A percentile compares a stretch with the other conserved stretches of the same genome.
phyloP scores from a whole-genome alignment of 805 yeast species.

The Dipodascus albidus region DNA sequence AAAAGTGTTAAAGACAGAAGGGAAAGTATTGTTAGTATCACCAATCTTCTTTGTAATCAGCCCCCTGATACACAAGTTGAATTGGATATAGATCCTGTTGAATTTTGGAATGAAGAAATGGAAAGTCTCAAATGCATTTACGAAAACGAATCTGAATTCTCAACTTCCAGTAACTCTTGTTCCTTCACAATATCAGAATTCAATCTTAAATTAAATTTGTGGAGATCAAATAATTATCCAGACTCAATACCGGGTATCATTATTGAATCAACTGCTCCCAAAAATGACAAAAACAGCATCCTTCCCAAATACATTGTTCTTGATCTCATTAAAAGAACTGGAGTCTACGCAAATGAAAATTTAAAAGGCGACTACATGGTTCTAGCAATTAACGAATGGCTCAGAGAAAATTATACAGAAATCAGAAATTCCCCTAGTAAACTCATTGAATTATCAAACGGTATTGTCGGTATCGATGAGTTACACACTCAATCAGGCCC shows the following conservation, averaged over 20 bases:
- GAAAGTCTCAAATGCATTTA: slow-evolving; percentile 57
- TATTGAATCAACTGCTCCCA: slow-evolving; percentile 27
- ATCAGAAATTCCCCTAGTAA: slow-evolving; percentile 70
- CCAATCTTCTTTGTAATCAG: slow-evolving; percentile 17
- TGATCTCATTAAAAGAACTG: slow-evolving; percentile 23
- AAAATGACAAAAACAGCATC: slow-evolving; percentile 13
- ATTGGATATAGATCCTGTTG: slow-evolving; percentile 8
- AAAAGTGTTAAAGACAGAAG: slow-evolving; percentile 35
- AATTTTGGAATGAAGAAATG: slow-evolving; percentile 62
- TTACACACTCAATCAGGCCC: slow-evolving; percentile 4
- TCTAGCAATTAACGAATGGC: slow-evolving; percentile 63
- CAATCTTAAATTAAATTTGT: slow-evolving; percentile 23
- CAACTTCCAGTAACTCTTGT: neutral
- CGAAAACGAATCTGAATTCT: slow-evolving; percentile 28
- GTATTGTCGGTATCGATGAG: slow-evolving; percentile 20
- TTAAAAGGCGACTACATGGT: slow-evolving; percentile 62
- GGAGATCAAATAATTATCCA: slow-evolving; percentile 49
- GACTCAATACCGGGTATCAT: slow-evolving; percentile 58
- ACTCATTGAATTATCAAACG: slow-evolving; percentile 31
- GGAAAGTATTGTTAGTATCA: slow-evolving; percentile 34
- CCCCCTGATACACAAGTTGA: neutral
- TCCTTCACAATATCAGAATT: neutral
- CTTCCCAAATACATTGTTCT: slow-evolving; percentile 25
- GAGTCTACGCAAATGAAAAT: slow-evolving; percentile 20
- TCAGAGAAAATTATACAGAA: slow-evolving; percentile 46